Evolutionary conservation across 1,284 basidiomycete genomes (phyloP), one percentile per base, ranked within the genome.

Genomic region (Marasmius oreades): DNA sequence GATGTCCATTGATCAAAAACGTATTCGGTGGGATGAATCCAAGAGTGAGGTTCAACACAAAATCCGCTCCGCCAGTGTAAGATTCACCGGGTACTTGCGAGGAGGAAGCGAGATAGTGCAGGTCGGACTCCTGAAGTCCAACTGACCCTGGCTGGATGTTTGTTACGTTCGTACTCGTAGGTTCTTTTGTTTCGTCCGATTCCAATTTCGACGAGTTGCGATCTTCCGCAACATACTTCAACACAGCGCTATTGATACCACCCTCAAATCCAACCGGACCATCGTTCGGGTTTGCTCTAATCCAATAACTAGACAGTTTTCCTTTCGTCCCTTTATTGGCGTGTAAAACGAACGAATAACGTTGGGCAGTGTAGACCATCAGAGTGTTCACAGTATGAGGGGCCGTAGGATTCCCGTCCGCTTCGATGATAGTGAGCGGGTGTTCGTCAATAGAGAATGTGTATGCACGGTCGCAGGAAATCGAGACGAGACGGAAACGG

Each of bases 371-470:
- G 39, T 67, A 68, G n/a, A 81, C 67, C 4, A 60, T 59, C 16
- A 80, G 7, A 2, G 63, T 70, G 53, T 78, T 76, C 1, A 80
- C 72, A 0, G 65, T 53, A 3, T 71, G 62, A 6, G 77, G 76
- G 18, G 63, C n/a, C 0, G 70, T 68, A 54, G 69, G 68, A 24
- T 57, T 65, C 2, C 80, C 80, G 51, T 82, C 80, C 0, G 63
- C 73, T 63, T 82, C 73, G 57, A 82, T 76, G 59, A 81, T 65
- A 3, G 75, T 78, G 66, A 79, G 64, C 1, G 60, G 63, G 52
- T 79, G 77, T 39, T 66, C 65, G 53, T 78, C 74, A 10, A 79
- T 75, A 1, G 73, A 66, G 62, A 77, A 77, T n/a, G 61, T 65
- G 63, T 69, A 79, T 24, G 53, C 63, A 1, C 68, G 63, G 18